These are phyloP conservation scores for Acacia melanoxylon DNA, from an alignment of 306 rosid species.

Conservation along the genomic window DNA sequence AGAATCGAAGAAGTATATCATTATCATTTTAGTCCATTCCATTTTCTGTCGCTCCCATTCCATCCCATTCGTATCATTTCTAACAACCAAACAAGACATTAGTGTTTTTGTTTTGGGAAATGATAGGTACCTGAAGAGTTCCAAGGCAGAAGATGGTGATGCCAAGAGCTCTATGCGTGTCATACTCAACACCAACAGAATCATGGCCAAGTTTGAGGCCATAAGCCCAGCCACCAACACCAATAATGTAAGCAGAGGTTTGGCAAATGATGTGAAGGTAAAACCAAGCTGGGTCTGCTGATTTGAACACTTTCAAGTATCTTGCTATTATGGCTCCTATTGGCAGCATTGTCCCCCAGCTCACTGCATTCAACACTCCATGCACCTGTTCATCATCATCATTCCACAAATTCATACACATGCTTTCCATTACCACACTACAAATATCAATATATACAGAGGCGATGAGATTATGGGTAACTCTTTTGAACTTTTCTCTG, in stretches of 20 bases:
- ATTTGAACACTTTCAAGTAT: slow-evolving; percentile 74
- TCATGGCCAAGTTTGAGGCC: slow-evolving; percentile 83
- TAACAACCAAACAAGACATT: not conserved
- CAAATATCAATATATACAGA: too few species aligned
- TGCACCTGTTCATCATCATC: slow-evolving; percentile 48
- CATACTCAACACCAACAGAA: slow-evolving; percentile 32
- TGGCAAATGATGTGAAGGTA: slow-evolving; percentile 85
- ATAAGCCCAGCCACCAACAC: slow-evolving; percentile 80
- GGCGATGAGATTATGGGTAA: too few species aligned
- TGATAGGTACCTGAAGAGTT: slow-evolving; percentile 68
- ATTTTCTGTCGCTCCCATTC: too few species aligned
- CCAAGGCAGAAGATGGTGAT: slow-evolving; percentile 61
- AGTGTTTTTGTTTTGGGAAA: not conserved
- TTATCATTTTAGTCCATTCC: not conserved
- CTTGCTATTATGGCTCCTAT: slow-evolving; percentile 72
- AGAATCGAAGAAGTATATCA: too few species aligned
- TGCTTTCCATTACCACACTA: not conserved
- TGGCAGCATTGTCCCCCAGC: slow-evolving; percentile 88
- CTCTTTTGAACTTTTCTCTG: too few species aligned
- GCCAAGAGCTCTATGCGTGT: slow-evolving; percentile 59
- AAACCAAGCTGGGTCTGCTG: slow-evolving; percentile 91
- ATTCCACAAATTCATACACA: not conserved
- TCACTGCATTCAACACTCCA: slow-evolving; percentile 69
- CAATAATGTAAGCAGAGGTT: slow-evolving; percentile 73
- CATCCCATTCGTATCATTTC: not conserved